Base-by-base conservation (phyloP, 345 rosid genomes). In the Nephelium lappaceum region DNA sequence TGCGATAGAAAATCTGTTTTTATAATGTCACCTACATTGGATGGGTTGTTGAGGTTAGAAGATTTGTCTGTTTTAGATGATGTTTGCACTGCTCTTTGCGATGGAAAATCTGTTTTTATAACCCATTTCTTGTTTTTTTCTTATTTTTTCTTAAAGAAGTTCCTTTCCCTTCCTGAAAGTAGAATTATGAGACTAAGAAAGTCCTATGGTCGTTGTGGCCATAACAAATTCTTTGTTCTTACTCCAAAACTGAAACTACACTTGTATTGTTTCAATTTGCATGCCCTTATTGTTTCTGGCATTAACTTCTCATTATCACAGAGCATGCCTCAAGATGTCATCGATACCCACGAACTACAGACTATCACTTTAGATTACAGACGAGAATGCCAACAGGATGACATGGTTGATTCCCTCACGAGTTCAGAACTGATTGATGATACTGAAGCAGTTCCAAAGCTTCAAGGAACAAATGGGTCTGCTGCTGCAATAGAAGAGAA, bases 271-370 rank as follows among this genome's bases (percentile, higher is more conserved):
- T 62, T 24, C 64, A 45, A 11, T 67, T 36, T 53, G 31, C 36
- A 36, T 43, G 25, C 60, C 18, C 39, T 31, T 31, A 6, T 55
- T 51, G 71, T 38, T 65, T 38, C 6, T 63, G 64, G 49, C 0
- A 58, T 23, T 60, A 63, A 11, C 69, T 6, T 76, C 41, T 77
- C 41, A 74, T 10, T n/a, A 60, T 87, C 78, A 75, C 91, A 95
- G 99, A 95, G 98, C 91, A 86, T 93, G 82, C 99, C 99, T 72
- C 92, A 95, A 86, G 96, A 92, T 76, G 83, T 93, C 62, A 88
- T 93, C 1, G 92, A 94, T 80, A 92, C 92, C 36, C 93, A 91
- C 12, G 97, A 96, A 87, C 91, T 96, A 60, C 84, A 94, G 81
- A 87, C 91, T 0, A 91, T 96, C 74, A 96, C 97, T 19, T 79